phyloP scores from a whole-genome alignment of 2,329 filamentous ascomycete species.

The Blastomyces silverae region DNA sequence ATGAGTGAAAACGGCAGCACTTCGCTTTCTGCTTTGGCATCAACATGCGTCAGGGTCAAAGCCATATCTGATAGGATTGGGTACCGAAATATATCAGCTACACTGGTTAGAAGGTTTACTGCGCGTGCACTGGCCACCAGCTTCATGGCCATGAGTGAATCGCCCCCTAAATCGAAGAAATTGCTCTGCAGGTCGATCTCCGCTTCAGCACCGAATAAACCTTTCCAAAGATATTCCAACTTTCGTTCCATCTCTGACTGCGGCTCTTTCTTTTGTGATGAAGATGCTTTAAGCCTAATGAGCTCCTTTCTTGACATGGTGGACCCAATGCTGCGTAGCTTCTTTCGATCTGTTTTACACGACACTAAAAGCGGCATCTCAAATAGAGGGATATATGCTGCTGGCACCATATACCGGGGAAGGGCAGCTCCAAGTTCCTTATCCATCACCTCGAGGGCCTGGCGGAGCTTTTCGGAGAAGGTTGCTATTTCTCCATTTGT shows the following conservation, averaged over 20 bases:
- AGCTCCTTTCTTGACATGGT: conserved; percentile 22
- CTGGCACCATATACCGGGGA: conserved; percentile 37
- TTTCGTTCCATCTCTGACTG: conserved; percentile 26
- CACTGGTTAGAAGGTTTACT: conserved; percentile 22
- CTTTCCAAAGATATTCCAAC: conserved; percentile 31
- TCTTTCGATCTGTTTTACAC: conserved; percentile 33
- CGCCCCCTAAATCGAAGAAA: conserved; percentile 27
- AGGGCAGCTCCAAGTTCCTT: conserved; percentile 34
- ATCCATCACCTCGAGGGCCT: conserved; percentile 32
- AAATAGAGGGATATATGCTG: conserved; percentile 35
- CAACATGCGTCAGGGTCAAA: conserved; percentile 7
- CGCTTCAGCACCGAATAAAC: conserved; percentile 25
- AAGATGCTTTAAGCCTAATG: conserved; percentile 16
- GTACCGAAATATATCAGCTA: conserved; percentile 28
- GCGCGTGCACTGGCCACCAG: conserved; percentile 25
- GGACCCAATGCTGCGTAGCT: conserved; percentile 28
- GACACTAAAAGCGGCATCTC: conserved; percentile 34
- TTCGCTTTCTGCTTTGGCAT: conserved; percentile 9
- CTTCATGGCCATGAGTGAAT: conserved; percentile 29
- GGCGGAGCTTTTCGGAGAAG: conserved; percentile 26
- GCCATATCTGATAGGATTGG: conserved; percentile 36
- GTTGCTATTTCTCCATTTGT: conserved; percentile 30
- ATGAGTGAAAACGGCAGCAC: conserved; percentile 22
- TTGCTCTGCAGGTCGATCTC: conserved; percentile 22
- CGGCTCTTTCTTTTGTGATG: conserved; percentile 17